phyloP scores from a whole-genome alignment of 208 protist species.

The Tritrichomonas musculus region DNA sequence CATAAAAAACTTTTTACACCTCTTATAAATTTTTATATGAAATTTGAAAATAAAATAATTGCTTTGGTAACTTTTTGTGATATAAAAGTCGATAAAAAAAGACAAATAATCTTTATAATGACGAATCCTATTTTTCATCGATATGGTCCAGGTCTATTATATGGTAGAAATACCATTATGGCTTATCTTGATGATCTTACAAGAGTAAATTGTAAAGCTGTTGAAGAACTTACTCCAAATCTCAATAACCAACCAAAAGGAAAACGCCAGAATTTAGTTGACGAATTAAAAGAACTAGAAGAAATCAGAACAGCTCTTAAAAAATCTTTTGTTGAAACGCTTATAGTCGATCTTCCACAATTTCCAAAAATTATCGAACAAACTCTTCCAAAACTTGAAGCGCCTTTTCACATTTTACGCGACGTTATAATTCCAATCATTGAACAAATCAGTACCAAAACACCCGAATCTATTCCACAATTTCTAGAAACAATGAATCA shows the following conservation, averaged over 20 bases:
- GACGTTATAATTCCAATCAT: constrained; percentile 11
- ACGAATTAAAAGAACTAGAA: not conserved
- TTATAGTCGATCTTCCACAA: not conserved
- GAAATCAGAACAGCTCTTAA: not conserved
- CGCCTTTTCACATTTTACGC: not conserved
- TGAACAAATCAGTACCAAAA: not conserved
- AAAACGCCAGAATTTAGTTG: not conserved
- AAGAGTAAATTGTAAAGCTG: not conserved
- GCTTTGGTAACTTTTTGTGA: too few relatives aligned
- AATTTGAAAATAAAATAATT: too few relatives aligned
- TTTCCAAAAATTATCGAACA: not conserved
- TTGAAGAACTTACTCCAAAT: not conserved
- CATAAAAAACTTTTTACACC: too few relatives aligned
- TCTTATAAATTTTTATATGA: too few relatives aligned
- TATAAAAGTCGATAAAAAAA: too few relatives aligned
- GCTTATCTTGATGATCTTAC: not conserved
- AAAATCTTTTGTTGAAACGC: not conserved
- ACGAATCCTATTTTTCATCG: too few relatives aligned
- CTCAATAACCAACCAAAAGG: not conserved
- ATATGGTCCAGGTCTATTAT: not conserved
- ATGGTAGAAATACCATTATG: not conserved
- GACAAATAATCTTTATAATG: too few relatives aligned
- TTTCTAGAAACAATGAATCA: not conserved
- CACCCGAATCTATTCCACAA: not conserved
- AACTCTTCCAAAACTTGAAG: not conserved